Conservation (phyloP, 163 green algal genomes). For the Prototheca wickerhamii region DNA sequence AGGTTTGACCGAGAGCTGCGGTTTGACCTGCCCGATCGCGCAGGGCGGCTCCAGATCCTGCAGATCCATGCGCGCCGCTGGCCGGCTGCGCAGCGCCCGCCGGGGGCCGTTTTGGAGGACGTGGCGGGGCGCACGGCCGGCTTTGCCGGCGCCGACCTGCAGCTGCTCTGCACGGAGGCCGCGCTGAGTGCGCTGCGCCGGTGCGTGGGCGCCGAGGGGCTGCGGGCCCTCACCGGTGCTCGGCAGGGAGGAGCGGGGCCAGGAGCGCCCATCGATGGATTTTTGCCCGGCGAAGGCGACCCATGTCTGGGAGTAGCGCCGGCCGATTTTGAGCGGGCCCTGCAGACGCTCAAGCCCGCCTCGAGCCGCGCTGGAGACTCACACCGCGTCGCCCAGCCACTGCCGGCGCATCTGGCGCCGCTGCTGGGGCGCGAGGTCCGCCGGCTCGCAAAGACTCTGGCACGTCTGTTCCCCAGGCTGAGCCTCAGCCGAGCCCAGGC, state of each 20-base stretch:
- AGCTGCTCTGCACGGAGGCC: constrained; percentile 69
- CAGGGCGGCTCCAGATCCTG: constrained; percentile 67
- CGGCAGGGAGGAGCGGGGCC: no score
- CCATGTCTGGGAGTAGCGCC: no score
- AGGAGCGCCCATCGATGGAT: no score
- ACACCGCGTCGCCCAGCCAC: neutral
- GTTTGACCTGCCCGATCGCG: constrained; percentile 77
- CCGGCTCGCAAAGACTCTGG: neutral
- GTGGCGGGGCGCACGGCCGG: constrained; percentile 64
- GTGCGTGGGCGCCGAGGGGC: neutral
- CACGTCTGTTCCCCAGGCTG: neutral
- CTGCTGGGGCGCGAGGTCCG: neutral
- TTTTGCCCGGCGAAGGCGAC: no score
- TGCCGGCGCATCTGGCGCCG: neutral
- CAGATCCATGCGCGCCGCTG: constrained; percentile 83
- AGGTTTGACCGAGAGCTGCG: constrained; percentile 88
- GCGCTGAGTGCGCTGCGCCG: neutral
- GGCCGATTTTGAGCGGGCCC: no score
- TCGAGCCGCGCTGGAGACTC: neutral
- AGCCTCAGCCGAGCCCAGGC: no score
- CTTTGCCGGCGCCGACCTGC: constrained; percentile 92
- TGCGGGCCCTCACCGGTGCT: no score
- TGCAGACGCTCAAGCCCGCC: neutral
- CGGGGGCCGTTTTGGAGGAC: constrained; percentile 45
- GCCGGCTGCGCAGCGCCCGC: constrained; percentile 35